Evolutionary conservation across 2,329 filamentous ascomycete species (phyloP).

Genomic region (Penicillium italicum): DNA sequence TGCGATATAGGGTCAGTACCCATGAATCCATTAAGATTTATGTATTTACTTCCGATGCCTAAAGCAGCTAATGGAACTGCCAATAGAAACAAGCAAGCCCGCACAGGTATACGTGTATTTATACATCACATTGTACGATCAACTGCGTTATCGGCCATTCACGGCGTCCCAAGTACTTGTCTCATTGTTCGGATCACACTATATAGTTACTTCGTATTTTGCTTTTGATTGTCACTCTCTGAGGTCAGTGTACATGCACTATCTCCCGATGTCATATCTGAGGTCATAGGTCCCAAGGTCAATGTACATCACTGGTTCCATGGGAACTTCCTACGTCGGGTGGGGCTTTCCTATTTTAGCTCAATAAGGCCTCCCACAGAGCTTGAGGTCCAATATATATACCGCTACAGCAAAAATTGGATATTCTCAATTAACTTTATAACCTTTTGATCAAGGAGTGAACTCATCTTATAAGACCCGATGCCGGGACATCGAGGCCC

Average conservation of each 20-base stretch:
- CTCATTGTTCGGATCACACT: background rate
- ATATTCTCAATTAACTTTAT: background rate
- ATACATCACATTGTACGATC: background rate
- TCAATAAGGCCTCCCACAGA: background rate
- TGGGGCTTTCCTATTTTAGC: background rate
- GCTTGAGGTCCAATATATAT: background rate
- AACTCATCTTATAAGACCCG: background rate
- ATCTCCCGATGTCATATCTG: background rate
- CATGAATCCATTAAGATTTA: background rate
- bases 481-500: background rate
- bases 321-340: background rate
- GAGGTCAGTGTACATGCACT: background rate
- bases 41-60: background rate
- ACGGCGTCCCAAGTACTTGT: background rate
- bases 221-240: too few relatives aligned
- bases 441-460: background rate
- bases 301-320: background rate
- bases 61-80: background rate
- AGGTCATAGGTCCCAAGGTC: background rate
- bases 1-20: slow-evolving; percentile 3
- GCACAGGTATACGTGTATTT: background rate
- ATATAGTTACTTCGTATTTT: background rate
- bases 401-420: background rate
- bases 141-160: background rate
- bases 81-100: slow-evolving; percentile 2